Evolutionary conservation across 176 grass and related monocot genomes (phyloP), one percentile per base, ranked within the genome.

Genomic region (Puya raimondii): DNA sequence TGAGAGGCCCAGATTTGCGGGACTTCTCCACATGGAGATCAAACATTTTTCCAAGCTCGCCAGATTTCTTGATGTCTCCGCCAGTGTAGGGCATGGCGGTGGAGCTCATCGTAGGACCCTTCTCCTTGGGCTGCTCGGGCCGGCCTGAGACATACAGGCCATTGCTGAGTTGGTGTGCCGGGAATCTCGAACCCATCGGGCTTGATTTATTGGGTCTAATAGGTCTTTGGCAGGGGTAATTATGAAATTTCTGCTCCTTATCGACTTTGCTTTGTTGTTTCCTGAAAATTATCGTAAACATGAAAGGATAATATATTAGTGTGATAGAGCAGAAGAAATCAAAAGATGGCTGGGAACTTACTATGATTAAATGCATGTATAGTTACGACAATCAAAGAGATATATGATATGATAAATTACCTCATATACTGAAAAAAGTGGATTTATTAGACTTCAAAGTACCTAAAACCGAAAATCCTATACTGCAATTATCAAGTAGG

Each of bases 21-120:
- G 93, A 96, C 54, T 92, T 96, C 47, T 92, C 93, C 42, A 82
- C 93, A 67, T 92, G 93, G 49, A 96, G 81, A 64, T 96, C 93
- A 79, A 96, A 96, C 93, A 96, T 96, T 68, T 96, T 96, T 53
- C 93, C 93, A 23, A 96, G 77, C 67, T 96, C 93, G 51, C 93
- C 93, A 67, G 93, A 96, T 79, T 92, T 96, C 73, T 96, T 96
- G 54, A 89, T 85, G 81, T 96, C 93, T 66, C 93, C 93, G 50
- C 93, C 93, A 27, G 93, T 96, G 67, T 96, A 96, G 69, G 93
- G 93, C 93, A 96, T 92, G 1, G 82, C 89, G 16, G 74, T 77
- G 49, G 88, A 91, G 80, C 86, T 82, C 59, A 96, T 89, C 70
- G 74, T 80, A 25, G 88, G 86, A 2, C 84, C 76, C 80, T 96